Conservation (phyloP, 129 eudicot genomes). For the Tanacetum coccineum region DNA sequence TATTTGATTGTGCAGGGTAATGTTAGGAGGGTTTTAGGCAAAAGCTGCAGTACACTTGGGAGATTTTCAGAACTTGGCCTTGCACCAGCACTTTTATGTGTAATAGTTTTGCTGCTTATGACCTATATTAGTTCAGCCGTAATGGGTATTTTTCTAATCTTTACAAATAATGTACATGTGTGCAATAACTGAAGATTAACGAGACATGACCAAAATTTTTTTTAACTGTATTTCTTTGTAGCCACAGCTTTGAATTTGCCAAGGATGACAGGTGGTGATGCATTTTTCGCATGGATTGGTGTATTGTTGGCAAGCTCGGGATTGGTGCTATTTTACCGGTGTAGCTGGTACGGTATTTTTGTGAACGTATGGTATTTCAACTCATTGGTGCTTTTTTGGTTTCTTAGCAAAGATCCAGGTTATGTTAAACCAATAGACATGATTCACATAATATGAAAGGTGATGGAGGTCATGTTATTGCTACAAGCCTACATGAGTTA, state of each 20-base stretch:
- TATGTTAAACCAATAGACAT: too few species aligned
- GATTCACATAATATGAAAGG: too few species aligned
- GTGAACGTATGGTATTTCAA: slow-evolving; percentile 12
- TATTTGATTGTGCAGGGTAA: too few species aligned
- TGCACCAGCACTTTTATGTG: too few species aligned
- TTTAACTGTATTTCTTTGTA: background rate
- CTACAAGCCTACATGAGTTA: too few species aligned
- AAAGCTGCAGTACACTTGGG: too few species aligned
- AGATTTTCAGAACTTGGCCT: too few species aligned
- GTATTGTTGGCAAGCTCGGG: too few species aligned
- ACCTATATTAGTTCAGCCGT: slow-evolving; percentile 72
- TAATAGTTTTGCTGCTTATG: too few species aligned
- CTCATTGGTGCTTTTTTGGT: slow-evolving; percentile 21
- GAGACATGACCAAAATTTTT: slow-evolving; percentile 10
- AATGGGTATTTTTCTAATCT: slow-evolving; percentile 47
- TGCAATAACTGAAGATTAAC: background rate
- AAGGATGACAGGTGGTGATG: slow-evolving; percentile 64
- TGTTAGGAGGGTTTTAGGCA: too few species aligned
- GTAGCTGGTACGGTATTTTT: slow-evolving; percentile 95
- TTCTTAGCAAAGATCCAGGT: slow-evolving; percentile 95
- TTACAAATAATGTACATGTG: background rate
- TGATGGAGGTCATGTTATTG: too few species aligned
- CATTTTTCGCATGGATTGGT: slow-evolving; percentile 88
- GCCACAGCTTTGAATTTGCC: slow-evolving; percentile 69
- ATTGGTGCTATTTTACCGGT: slow-evolving; percentile 68